Base-by-base conservation (phyloP, 129 eudicot species). In the Artemisia annua region DNA sequence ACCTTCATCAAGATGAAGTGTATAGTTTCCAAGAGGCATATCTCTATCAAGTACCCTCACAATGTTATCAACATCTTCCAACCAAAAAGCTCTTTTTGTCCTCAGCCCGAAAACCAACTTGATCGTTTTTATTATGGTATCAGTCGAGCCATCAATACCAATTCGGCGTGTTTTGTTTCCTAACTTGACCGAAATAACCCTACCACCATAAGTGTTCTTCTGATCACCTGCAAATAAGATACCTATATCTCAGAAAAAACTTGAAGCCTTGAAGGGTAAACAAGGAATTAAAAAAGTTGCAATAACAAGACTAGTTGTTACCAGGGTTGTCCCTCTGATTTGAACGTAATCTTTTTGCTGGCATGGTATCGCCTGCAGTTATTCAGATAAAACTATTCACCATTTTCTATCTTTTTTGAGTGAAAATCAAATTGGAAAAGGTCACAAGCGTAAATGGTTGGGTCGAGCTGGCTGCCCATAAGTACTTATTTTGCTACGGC, bases 1-100 rank as follows among this genome's bases (percentile, higher is more conserved):
- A 94, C 99, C 97, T 90, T 90, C 96, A 74, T 94, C 99, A 46
- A 90, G 86, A 63, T 88, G 97, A 56, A 94, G 96, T 71, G 79
- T 81, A 70, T 94, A 94, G 75, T 79, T 90, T 62, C 99, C 97
- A 16, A 94, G 62, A 66, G 96, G 99, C 97, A 94, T 94, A 30
- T 88, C 99, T 68, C 94, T 83, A 71, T 94, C 99, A 69, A 90
- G 75, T 15, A 90, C 73, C 39, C 99, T 83, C 70, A 90, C 92
- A 22, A 94, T 78, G 53, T 81, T 89, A 70, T 86, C 92, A 67
- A 85, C 94, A 78, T 94, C 99, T 80, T 90, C 99, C 86, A 94
- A 79, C 96, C 99, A 94, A 85, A 94, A 94, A 22, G 89, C 87
- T 20, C 99, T 83, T 51, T 85, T 86, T 68, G 99, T 84, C 79